Evolutionary conservation across 202 grass and related monocot species (phyloP).

Genomic region (Carex arenaria): DNA sequence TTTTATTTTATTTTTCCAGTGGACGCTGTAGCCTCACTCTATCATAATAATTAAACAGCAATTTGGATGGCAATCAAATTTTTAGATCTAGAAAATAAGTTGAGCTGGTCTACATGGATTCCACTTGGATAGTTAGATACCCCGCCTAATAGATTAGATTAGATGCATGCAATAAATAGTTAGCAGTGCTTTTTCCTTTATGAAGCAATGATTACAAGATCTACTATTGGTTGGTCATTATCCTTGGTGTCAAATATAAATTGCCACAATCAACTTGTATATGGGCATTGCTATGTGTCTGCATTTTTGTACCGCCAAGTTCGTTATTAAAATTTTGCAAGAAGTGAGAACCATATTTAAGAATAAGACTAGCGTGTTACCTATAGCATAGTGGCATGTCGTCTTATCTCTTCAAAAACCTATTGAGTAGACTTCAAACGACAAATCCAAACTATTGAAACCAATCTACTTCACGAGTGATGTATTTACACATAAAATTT

Average conservation of each 20-base stretch:
- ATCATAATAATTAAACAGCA: not conserved
- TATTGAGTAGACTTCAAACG: too few species aligned
- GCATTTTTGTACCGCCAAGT: not conserved
- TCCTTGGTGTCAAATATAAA: not conserved
- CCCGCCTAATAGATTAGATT: not conserved
- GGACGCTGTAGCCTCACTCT: too few species aligned
- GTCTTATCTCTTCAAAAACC: too few species aligned
- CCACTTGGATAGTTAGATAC: not conserved
- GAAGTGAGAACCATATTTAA: not conserved
- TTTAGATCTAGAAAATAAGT: not conserved
- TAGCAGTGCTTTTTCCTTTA: not conserved
- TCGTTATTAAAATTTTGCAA: not conserved
- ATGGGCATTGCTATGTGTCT: not conserved
- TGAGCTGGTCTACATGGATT: not conserved
- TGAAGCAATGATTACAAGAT: slow-evolving; percentile 2
- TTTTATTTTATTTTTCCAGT: too few species aligned
- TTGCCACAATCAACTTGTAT: not conserved
- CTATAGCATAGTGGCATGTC: too few species aligned
- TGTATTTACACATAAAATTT: too few species aligned
- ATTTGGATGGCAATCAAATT: not conserved
- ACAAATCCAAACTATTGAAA: too few species aligned
- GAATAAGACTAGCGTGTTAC: too few species aligned
- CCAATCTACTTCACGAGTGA: too few species aligned
- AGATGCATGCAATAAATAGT: not conserved
- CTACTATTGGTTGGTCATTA: not conserved